These are phyloP conservation scores for Olyra latifolia DNA, from an alignment of 176 grass and related monocot species.

Conservation along the genomic window DNA sequence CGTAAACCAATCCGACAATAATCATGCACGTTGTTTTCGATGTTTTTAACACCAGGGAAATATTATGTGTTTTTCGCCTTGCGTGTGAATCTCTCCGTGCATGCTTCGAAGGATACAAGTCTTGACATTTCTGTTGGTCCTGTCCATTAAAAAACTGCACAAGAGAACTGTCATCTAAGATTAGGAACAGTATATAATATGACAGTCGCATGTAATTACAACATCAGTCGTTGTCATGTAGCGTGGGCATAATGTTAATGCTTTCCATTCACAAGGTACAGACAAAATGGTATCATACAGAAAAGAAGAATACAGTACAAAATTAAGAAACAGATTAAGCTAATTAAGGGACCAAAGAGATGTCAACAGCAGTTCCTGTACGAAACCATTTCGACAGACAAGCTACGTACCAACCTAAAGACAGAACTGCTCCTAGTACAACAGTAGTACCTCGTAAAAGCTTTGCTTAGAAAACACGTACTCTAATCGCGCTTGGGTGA, in stretches of 20 bases:
- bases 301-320: background rate
- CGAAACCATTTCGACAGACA: background rate
- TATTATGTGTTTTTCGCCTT: background rate
- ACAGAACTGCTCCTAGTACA: background rate
- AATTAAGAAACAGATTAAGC: background rate
- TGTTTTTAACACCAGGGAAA: background rate
- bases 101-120: background rate
- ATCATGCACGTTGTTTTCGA: background rate
- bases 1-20: too few species aligned
- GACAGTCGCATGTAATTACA: background rate
- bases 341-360: background rate
- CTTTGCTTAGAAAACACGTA: background rate
- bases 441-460: background rate
- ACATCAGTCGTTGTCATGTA: background rate
- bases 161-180: background rate
- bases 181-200: background rate
- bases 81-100: conserved; percentile 6
- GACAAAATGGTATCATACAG: background rate
- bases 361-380: too few species aligned
- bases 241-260: background rate
- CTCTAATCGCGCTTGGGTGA: background rate
- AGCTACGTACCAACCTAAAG: background rate
- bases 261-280: background rate
- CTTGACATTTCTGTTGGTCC: background rate
- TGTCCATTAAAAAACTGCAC: background rate